Base-by-base conservation (phyloP, 1,284 basidiomycete genomes). In the Bondarzewia mesenterica region DNA sequence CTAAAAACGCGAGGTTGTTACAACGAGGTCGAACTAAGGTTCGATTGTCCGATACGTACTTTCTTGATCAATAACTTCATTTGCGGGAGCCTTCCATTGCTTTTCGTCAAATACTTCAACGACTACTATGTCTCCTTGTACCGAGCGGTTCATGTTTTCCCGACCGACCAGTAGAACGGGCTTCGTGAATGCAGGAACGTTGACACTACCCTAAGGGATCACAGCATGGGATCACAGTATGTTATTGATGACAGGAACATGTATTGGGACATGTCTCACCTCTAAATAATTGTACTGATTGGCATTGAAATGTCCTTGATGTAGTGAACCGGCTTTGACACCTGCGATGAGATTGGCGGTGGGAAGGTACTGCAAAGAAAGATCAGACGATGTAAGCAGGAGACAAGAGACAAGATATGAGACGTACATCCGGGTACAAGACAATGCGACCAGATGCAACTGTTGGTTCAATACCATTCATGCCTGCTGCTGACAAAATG, bases 231-330 rank as follows among this genome's bases (percentile, higher is more conserved):
- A 32, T 32, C n/a, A n/a, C n/a, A n/a, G 29, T 2, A 12, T 7
- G 10, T 32, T 32, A 12, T 32, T 6, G 29, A 32, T n/a, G n/a
- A n/a, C n/a, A n/a, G n/a, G n/a, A 18, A 49, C 12, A 29, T 10
- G 25, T 32, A 14, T 22, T 42, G 10, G 26, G n/a, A 56, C 71
- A 45, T 45, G 10, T 10, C 29, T 12, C n/a, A 86, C 88, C 74
- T 97, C 93, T 6, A 98, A 75, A 60, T 95, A 99, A 64, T 99
- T 99, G 72, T 92, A 99, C 52, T 86, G 82, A 59, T 91, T 97
- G 4, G 94, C 91, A 60, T 91, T 94, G 71, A 97, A 99, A 63
- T 93, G 85, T 0, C 96, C 96, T 66, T 95, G 89, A 57, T 93
- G 78, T 8, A 94, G 78, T 44, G 86, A 73, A 0, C 91, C 91